Evolutionary conservation across 352 stramenopile species (phyloP).

Genomic region (Phytopythium helicoides): DNA sequence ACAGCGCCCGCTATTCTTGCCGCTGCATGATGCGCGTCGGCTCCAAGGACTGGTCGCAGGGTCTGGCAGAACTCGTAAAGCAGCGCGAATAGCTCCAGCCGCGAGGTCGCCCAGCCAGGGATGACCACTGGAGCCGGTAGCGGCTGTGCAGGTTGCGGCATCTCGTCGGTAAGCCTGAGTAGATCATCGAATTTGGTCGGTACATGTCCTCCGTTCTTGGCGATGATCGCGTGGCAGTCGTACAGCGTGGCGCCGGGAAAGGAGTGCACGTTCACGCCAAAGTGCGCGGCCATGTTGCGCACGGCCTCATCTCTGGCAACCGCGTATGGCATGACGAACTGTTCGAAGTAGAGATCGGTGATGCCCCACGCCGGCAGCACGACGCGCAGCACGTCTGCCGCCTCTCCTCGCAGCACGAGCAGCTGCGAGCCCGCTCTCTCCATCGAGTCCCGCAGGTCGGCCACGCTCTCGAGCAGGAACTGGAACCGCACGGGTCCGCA

Average conservation of each 20-base stretch:
- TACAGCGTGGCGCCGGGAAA: slow-evolving; percentile 52
- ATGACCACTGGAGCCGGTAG: slow-evolving; percentile 30
- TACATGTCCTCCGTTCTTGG: slow-evolving; percentile 35
- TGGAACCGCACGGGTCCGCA: slow-evolving; percentile 74
- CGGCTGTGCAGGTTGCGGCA: slow-evolving; percentile 50
- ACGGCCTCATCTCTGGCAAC: slow-evolving; percentile 43
- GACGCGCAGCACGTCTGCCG: slow-evolving; percentile 45
- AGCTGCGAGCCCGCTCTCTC: slow-evolving; percentile 31
- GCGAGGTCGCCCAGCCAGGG: slow-evolving; percentile 11
- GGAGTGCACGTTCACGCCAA: slow-evolving; percentile 34
- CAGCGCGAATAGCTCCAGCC: slow-evolving; percentile 25
- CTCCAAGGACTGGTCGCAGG: not conserved
- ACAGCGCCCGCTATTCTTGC: not conserved
- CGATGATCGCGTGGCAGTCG: slow-evolving; percentile 52
- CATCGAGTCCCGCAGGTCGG: slow-evolving; percentile 61
- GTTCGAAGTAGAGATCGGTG: slow-evolving; percentile 72
- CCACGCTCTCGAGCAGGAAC: slow-evolving; percentile 92
- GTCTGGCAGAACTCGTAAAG: slow-evolving; percentile 24
- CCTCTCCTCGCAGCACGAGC: slow-evolving; percentile 57
- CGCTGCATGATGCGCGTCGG: not conserved
- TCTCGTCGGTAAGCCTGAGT: slow-evolving; percentile 47
- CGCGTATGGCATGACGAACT: slow-evolving; percentile 49
- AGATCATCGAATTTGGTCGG: slow-evolving; percentile 54
- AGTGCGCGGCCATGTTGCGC: slow-evolving; percentile 24
- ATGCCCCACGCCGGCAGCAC: slow-evolving; percentile 56